Evolutionary conservation across 768 basidiomycete genomes (phyloP).

Genomic region (Mycena maculata): DNA sequence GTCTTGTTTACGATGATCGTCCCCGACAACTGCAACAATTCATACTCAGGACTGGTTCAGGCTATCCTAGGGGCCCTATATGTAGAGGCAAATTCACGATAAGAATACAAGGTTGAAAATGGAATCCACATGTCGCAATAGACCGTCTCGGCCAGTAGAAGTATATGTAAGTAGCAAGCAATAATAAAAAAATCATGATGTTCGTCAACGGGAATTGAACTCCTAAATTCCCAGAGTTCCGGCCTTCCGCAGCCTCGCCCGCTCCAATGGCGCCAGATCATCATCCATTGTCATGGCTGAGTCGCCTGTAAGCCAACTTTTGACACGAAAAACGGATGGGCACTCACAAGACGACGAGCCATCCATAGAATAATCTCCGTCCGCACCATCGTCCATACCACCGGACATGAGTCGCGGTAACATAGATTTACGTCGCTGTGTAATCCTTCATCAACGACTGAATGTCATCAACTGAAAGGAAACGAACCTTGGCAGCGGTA

Average conservation of each 20-base stretch:
- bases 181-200: constrained; percentile 24
- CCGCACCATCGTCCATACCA: constrained; percentile 41
- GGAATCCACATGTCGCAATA: constrained; percentile 4
- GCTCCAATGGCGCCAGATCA: constrained; percentile 75
- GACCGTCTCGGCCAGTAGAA: neutral
- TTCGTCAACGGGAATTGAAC: constrained; percentile 16
- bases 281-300: constrained; percentile 61
- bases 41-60: too few relatives aligned
- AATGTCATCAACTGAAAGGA: neutral
- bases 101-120: constrained; percentile 6
- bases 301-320: constrained; percentile 30
- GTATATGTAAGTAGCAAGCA: constrained; percentile 20
- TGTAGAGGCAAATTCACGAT: neutral
- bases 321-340: neutral
- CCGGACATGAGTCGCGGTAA: constrained; percentile 69
- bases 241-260: constrained; percentile 64
- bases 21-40: too few relatives aligned
- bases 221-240: constrained; percentile 13
- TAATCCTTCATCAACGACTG: constrained; percentile 7
- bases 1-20: too few relatives aligned
- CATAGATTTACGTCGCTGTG: constrained; percentile 79
- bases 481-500: constrained; percentile 66
- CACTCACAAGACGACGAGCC: constrained; percentile 58
- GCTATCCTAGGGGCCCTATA: too few relatives aligned
- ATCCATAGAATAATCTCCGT: constrained; percentile 57